Percentiles rank a stretch among this genome's conserved stretches.
phyloP scores from a whole-genome alignment of 768 basidiomycete genomes.

The Kwoniella newhampshirensis region DNA sequence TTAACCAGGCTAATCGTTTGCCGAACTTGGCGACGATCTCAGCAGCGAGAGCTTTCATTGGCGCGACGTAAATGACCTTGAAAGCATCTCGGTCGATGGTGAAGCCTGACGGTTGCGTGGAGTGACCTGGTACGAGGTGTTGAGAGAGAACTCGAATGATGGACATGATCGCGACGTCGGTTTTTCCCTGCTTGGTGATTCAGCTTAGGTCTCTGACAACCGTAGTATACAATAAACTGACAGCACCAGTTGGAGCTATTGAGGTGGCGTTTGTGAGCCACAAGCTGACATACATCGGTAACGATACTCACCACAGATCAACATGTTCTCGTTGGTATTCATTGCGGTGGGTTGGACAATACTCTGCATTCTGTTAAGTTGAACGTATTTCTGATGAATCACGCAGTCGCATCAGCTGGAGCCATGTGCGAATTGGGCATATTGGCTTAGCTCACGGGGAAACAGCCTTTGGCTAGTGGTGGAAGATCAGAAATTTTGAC shows the following conservation, averaged over 20 bases:
- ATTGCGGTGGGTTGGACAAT: conserved; percentile 93
- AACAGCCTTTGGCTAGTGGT: conserved; percentile 72
- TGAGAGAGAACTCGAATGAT: conserved; percentile 85
- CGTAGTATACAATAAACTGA: conserved; percentile 55
- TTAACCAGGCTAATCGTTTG: conserved; percentile 86
- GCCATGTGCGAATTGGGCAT: neutral
- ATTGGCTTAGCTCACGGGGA: conserved; percentile 64
- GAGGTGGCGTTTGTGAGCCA: neutral
- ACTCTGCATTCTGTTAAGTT: conserved; percentile 90
- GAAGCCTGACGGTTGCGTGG: conserved; percentile 43
- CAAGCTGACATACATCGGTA: neutral
- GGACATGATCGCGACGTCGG: conserved; percentile 92
- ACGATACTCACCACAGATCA: conserved; percentile 69
- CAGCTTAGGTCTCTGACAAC: neutral
- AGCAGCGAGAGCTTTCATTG: conserved; percentile 96
- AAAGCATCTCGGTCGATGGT: conserved; percentile 71
- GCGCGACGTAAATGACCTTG: conserved; percentile 98
- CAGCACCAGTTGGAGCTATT: conserved; percentile 94
- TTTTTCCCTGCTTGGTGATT: conserved; percentile 75
- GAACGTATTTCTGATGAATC: conserved; percentile 68
- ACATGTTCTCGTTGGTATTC: conserved; percentile 91
- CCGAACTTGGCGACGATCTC: conserved; percentile 91
- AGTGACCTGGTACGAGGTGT: conserved; percentile 55
- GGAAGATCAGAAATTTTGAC: conserved; percentile 73
- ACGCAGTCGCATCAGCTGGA: neutral